A percentile compares a stretch with the other conserved stretches of the same genome.
Evolutionary conservation across 345 rosid species (phyloP).

Genomic region (Eucalyptus cladocalyx): DNA sequence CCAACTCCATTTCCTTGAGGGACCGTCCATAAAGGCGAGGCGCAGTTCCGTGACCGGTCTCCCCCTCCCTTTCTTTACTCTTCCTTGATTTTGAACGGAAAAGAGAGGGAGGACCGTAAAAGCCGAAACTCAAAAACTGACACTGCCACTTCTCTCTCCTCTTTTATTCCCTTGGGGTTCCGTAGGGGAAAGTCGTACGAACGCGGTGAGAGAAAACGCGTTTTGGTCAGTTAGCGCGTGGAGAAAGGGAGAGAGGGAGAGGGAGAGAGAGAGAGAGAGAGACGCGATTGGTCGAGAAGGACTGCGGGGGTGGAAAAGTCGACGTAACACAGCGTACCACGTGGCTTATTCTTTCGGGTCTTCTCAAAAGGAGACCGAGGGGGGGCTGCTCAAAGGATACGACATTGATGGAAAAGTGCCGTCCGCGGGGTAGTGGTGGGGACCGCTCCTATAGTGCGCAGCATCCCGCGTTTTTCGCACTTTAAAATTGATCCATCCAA

Average conservation of each 20-base stretch:
- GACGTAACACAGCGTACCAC: not conserved
- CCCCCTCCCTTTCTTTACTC: fast-evolving
- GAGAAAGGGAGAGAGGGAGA: fast-evolving
- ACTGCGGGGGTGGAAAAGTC: fast-evolving
- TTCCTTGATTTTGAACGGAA: no score
- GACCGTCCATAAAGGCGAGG: no score
- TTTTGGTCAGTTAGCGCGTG: not conserved
- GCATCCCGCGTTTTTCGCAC: not conserved
- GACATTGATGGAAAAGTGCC: not conserved
- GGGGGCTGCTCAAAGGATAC: not conserved
- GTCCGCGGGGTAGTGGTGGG: not conserved
- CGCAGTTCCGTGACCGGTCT: no score
- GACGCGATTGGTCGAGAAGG: not conserved
- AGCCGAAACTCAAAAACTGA: not conserved
- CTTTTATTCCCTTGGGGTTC: no score
- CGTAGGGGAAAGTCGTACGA: no score
- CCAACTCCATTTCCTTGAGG: fast-evolving
- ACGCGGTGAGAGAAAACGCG: no score
- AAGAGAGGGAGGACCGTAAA: not conserved
- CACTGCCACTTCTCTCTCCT: fast-evolving
- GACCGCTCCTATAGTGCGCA: fast-evolving
- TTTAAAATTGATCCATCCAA: not conserved
- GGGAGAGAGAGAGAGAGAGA: not conserved
- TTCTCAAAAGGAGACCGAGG: fast-evolving
- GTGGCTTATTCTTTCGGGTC: not conserved